These are phyloP conservation scores for Alternaria gansuensis DNA, from an alignment of 2,329 filamentous ascomycete species.

Conservation along the genomic window DNA sequence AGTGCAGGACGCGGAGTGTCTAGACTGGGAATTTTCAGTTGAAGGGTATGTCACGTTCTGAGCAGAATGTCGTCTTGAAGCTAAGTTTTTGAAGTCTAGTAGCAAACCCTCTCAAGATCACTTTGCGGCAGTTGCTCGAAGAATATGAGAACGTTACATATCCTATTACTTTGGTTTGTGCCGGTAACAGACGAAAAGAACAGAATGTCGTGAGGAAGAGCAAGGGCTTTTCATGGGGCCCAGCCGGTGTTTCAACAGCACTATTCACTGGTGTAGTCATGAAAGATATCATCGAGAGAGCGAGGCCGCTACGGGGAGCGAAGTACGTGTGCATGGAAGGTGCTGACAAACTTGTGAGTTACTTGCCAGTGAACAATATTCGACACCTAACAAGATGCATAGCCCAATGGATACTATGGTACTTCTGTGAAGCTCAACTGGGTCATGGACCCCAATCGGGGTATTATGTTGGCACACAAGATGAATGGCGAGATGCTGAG, in stretches of 20 bases:
- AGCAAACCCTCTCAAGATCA: constrained; percentile 76
- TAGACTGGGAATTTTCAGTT: constrained; percentile 82
- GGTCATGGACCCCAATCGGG: constrained; percentile 82
- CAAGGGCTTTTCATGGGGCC: constrained; percentile 93
- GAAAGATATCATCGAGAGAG: constrained; percentile 72
- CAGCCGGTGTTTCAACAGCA: constrained; percentile 85
- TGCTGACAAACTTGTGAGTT: constrained; percentile 74
- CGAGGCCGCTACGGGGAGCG: constrained; percentile 73
- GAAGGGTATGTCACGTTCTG: constrained; percentile 65
- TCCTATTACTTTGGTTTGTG: constrained; percentile 88
- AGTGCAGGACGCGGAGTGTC: constrained; percentile 74
- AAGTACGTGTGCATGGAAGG: constrained; percentile 92
- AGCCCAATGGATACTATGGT: constrained; percentile 87
- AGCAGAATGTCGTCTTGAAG: background rate
- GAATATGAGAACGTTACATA: constrained; percentile 84
- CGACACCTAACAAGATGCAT: constrained; percentile 20
- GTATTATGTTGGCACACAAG: constrained; percentile 85
- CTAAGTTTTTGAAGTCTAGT: constrained; percentile 66
- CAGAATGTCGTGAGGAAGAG: constrained; percentile 90
- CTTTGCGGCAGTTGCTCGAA: constrained; percentile 73
- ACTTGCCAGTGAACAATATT: background rate
- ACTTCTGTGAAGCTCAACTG: constrained; percentile 89
- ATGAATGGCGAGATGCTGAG: constrained; percentile 87
- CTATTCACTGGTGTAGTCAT: constrained; percentile 86
- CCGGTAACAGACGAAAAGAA: constrained; percentile 90